Evolutionary conservation across 1,284 basidiomycete genomes (phyloP).

Genomic region (Sporisorium graminicola): DNA sequence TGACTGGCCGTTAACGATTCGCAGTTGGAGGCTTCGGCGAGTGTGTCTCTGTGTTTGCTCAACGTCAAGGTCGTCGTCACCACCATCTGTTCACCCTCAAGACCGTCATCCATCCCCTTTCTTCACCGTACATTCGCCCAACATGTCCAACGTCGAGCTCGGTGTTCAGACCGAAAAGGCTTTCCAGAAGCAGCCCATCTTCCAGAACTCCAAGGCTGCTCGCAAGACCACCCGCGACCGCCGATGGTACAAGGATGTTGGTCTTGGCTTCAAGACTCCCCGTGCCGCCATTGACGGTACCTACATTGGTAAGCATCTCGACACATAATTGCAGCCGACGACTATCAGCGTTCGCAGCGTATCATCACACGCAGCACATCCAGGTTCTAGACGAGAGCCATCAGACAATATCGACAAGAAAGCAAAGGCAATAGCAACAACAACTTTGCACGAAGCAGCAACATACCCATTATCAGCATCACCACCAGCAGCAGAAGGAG

Average conservation of each 20-base stretch:
- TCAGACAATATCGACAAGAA: neutral
- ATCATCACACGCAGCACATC: neutral
- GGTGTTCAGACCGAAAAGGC: conserved; percentile 69
- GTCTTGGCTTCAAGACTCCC: conserved; percentile 78
- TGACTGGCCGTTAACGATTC: neutral
- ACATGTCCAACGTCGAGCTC: conserved; percentile 68
- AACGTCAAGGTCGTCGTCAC: conserved; percentile 40
- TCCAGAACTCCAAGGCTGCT: conserved; percentile 95
- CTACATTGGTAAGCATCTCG: conserved; percentile 78
- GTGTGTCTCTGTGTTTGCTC: conserved; percentile 18
- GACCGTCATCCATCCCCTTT: conserved; percentile 31
- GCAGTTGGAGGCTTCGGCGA: neutral
- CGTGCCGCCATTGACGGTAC: conserved; percentile 94
- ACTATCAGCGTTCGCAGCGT: neutral
- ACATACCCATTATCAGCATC: neutral
- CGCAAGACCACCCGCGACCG: conserved; percentile 93
- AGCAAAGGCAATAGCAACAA: neutral
- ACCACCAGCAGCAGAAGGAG: neutral
- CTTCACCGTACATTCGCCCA: conserved; percentile 54
- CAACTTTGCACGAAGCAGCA: neutral
- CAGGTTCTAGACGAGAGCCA: conserved; percentile 7
- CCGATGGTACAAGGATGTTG: conserved; percentile 90
- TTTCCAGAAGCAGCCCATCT: conserved; percentile 94
- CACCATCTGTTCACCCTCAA: conserved; percentile 35
- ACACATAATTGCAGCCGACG: neutral